Evolutionary conservation across 768 basidiomycete species (phyloP).

Genomic region (Chalciporus sphaerocephalus): DNA sequence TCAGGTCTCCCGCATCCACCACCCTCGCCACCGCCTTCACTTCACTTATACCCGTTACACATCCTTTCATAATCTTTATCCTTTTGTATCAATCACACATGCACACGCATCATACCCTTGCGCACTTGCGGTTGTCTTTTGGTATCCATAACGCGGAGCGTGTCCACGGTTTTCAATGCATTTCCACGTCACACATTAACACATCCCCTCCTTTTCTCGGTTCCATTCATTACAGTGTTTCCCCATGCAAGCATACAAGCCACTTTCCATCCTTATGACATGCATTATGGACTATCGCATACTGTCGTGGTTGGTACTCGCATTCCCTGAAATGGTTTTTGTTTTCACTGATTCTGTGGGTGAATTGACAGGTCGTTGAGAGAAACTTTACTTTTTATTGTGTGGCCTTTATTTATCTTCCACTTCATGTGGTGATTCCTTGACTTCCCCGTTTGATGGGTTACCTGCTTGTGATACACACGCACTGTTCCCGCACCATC

Average conservation of each 20-base stretch:
- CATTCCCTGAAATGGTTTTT: slow-evolving; percentile 8
- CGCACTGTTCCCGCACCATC: background rate
- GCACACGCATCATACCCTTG: slow-evolving; percentile 26
- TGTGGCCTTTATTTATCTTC: slow-evolving; percentile 19
- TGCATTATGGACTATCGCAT: slow-evolving; percentile 29
- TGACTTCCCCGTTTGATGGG: slow-evolving; percentile 2
- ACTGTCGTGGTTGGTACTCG: slow-evolving; percentile 19
- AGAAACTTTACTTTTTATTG: slow-evolving; percentile 19
- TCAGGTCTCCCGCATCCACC: slow-evolving; percentile 13
- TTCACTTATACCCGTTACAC: slow-evolving; percentile 26
- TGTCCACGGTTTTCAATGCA: slow-evolving; percentile 10
- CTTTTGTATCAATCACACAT: slow-evolving; percentile 34
- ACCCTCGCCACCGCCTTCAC: slow-evolving; percentile 6
- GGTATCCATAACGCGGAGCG: slow-evolving; percentile 14
- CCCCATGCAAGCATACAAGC: slow-evolving; percentile 21
- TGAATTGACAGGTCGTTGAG: slow-evolving; percentile 21
- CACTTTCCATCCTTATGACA: slow-evolving; percentile 21
- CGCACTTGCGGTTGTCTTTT: slow-evolving; percentile 16
- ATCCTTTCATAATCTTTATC: slow-evolving; percentile 30
- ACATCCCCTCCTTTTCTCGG: slow-evolving; percentile 10
- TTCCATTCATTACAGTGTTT: background rate
- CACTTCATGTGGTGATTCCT: slow-evolving; percentile 9
- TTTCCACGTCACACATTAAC: slow-evolving; percentile 12
- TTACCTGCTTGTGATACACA: background rate
- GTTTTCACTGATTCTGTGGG: slow-evolving; percentile 14